Base-by-base conservation (phyloP, 306 rosid species). In the Carpinus viminea region DNA sequence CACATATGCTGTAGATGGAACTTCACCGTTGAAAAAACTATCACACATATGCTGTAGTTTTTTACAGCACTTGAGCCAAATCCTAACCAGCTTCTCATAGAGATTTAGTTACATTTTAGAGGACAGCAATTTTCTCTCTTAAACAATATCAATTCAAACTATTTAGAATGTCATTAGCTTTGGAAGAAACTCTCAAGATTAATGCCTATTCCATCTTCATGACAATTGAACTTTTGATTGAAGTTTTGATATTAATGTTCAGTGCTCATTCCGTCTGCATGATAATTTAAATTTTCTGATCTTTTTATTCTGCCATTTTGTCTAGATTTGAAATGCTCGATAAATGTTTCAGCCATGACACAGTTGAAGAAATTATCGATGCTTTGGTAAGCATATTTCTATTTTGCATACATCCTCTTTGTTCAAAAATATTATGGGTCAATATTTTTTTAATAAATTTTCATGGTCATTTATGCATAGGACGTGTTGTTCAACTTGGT, bases 321-420 rank as follows among this genome's bases (percentile, higher is more conserved):
- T 82, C 54, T 81, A 95, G 98, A 91, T 83, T 88, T 68, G 97
- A 95, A 86, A 74, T 52, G 72, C 53, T 92, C 41, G 93, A 92
- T 78, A 91, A 87, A 84, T 92, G 95, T 89, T 95, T 95, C 85
- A 3, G 88, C 80, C 92, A 76, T 78, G 97, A 90, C 64, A 86
- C 95, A 16, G 96, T 95, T 59, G 98, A 95, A 83, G 98, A 95
- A 86, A 95, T 95, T 71, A 89, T 92, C 61, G 87, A 90, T 76
- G 81, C 97, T 15, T 70, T 91, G 97, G 98, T 93, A 78, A 83
- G 84, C 70, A 83, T 38, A n/a, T 54, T 5, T 48, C 17, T 1
- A 34, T 5, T 76, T 76, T 78, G 15, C 68, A 70, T 68, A 55
- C 43, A 47, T 73, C 56, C 82, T 52, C 26, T 72, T 12, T 74